phyloP scores from a whole-genome alignment of 2,329 filamentous ascomycete species.

The Laburnicola sp. region DNA sequence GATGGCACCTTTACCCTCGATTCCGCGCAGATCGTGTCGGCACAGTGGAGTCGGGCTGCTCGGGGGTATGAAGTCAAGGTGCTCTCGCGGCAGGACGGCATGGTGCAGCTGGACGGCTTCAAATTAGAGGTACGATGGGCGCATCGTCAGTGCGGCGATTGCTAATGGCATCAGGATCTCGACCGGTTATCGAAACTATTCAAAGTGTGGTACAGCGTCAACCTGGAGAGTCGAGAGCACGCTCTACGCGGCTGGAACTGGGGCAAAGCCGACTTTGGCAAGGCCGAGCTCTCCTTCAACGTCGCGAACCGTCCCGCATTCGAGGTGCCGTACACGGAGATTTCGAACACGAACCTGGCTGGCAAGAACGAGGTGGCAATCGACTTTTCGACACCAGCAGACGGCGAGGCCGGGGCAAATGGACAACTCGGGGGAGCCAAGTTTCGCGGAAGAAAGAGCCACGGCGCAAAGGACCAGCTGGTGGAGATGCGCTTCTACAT shows the following conservation, averaged over 20 bases:
- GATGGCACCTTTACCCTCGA: slow-evolving; percentile 88
- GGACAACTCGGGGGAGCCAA: slow-evolving; percentile 72
- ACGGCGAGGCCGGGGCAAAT: slow-evolving; percentile 73
- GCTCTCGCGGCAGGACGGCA: slow-evolving; percentile 76
- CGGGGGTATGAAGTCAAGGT: slow-evolving; percentile 95
- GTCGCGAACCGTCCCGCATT: slow-evolving; percentile 96
- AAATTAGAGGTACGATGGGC: slow-evolving; percentile 67
- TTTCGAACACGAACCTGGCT: slow-evolving; percentile 95
- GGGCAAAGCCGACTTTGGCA: slow-evolving; percentile 96
- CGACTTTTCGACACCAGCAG: slow-evolving; percentile 79
- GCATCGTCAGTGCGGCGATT: neutral
- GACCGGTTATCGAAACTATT: slow-evolving; percentile 90
- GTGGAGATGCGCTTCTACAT: slow-evolving; percentile 99
- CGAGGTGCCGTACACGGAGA: slow-evolving; percentile 95
- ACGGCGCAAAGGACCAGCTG: slow-evolving; percentile 85
- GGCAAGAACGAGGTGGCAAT: slow-evolving; percentile 98
- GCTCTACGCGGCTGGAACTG: slow-evolving; percentile 97
- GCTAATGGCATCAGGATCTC: slow-evolving; percentile 65
- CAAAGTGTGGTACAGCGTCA: slow-evolving; percentile 97
- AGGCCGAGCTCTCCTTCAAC: slow-evolving; percentile 93
- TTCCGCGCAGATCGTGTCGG: slow-evolving; percentile 77
- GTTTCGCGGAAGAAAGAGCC: slow-evolving; percentile 83
- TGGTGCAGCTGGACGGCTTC: slow-evolving; percentile 95
- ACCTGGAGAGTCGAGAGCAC: slow-evolving; percentile 89
- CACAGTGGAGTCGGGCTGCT: slow-evolving; percentile 92